These are phyloP conservation scores for Sequoia sempervirens DNA, from an alignment of 75 land plant genomes.

Conservation along the genomic window DNA sequence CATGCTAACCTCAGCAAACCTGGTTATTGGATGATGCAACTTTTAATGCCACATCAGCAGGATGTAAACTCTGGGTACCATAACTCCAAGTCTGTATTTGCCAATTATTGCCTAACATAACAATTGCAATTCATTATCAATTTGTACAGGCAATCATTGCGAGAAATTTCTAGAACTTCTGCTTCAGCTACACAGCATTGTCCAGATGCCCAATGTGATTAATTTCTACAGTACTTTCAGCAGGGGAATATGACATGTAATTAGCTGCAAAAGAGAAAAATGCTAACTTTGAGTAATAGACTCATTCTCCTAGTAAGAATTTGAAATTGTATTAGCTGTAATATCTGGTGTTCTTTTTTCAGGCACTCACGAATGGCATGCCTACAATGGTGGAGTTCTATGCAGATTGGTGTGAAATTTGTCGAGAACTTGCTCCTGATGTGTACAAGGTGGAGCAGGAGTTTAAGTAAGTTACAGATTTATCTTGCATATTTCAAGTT, in stretches of 20 bases:
- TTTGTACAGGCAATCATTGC: background rate
- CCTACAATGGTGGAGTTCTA: constrained; percentile 97
- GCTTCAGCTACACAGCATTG: background rate
- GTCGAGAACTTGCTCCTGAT: constrained; percentile 91
- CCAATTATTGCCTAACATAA: background rate
- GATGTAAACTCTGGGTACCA: background rate
- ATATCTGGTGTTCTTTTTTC: constrained; percentile 8
- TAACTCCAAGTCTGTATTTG: background rate
- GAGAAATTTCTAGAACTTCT: background rate
- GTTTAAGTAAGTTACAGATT: constrained; percentile 56
- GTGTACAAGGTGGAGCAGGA: constrained; percentile 84
- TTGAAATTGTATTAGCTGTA: background rate
- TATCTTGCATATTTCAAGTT: background rate
- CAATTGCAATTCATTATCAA: background rate
- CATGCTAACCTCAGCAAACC: background rate
- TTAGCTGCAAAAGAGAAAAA: background rate
- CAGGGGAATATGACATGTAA: background rate
- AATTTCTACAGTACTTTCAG: background rate
- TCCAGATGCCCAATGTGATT: background rate
- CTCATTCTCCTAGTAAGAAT: background rate
- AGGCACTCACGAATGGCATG: constrained; percentile 90
- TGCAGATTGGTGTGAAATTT: constrained; percentile 99
- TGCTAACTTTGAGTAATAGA: background rate
- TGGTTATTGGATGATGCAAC: background rate
- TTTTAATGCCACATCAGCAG: background rate